phyloP scores from a whole-genome alignment of 2,329 filamentous ascomycete species.

The Verticillium nonalfalfae region DNA sequence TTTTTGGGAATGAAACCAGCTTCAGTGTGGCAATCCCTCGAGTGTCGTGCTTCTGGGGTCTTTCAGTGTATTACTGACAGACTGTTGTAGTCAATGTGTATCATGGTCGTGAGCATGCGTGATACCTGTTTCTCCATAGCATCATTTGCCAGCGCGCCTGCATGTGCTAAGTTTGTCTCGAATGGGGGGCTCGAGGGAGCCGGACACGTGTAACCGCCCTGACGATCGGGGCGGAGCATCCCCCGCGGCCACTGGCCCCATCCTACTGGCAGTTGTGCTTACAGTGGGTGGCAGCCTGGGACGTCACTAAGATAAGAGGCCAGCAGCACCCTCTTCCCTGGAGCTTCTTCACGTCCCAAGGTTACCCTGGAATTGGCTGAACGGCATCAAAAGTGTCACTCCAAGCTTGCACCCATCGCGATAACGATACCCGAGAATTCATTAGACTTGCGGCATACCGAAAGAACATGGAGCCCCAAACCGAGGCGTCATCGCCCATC shows the following conservation, averaged over 20 bases:
- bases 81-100: not conserved
- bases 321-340: not conserved
- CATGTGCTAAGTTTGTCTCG: not conserved
- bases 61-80: too few species aligned
- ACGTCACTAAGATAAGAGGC: not conserved
- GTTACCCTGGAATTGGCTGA: too few species aligned
- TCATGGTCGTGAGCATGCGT: not conserved
- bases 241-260: not conserved
- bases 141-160: not conserved
- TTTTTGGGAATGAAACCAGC: too few species aligned
- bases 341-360: not conserved
- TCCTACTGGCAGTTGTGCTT: not conserved
- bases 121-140: not conserved
- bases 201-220: not conserved
- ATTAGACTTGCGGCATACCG: too few species aligned
- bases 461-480: not conserved
- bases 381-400: too few species aligned
- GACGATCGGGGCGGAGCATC: not conserved
- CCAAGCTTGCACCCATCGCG: too few species aligned
- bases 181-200: not conserved
- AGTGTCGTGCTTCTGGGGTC: too few species aligned
- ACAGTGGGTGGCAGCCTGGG: not conserved
- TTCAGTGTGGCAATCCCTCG: too few species aligned
- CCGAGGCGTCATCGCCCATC: not conserved
- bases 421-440: too few species aligned